Evolutionary conservation across 2,329 filamentous ascomycete genomes (phyloP).

Genomic region (Erysiphe pulchra): DNA sequence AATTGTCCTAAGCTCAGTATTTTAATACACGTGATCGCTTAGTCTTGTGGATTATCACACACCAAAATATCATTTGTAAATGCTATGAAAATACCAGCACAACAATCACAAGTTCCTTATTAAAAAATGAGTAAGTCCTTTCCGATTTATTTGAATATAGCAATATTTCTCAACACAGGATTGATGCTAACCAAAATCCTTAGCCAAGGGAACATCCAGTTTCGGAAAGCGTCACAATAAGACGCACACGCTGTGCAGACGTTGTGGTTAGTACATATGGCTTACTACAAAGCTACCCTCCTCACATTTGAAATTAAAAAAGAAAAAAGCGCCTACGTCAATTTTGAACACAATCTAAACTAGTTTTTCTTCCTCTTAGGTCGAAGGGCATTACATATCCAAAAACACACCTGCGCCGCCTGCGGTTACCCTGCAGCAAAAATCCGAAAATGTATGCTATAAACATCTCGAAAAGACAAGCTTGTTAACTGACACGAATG

Average conservation of each 20-base stretch:
- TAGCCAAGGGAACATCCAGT: slow-evolving; percentile 13
- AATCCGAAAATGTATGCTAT: slow-evolving; percentile 85
- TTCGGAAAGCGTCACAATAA: slow-evolving; percentile 15
- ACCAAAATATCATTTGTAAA: background rate
- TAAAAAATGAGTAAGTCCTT: background rate
- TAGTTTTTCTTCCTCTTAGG: slow-evolving; percentile 22
- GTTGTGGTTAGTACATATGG: background rate
- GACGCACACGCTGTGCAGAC: slow-evolving; percentile 13
- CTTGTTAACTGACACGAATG: background rate
- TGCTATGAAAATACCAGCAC: background rate
- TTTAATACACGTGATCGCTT: background rate
- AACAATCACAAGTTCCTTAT: slow-evolving; percentile 8
- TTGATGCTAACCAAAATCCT: slow-evolving; percentile 4
- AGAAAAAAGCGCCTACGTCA: too few species aligned
- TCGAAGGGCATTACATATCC: slow-evolving; percentile 93
- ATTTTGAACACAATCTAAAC: too few species aligned
- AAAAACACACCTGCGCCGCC: slow-evolving; percentile 90
- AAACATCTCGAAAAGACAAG: background rate
- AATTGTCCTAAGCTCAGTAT: background rate
- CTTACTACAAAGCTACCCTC: background rate
- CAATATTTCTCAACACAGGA: too few species aligned
- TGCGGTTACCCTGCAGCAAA: slow-evolving; percentile 97
- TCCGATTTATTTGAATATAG: background rate
- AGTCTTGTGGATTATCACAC: background rate
- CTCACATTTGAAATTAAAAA: too few species aligned